Evolutionary conservation across 2,329 filamentous ascomycete species (phyloP), one percentile per base, ranked within the genome.

Genomic region (Scedosporium aurantiacum): DNA sequence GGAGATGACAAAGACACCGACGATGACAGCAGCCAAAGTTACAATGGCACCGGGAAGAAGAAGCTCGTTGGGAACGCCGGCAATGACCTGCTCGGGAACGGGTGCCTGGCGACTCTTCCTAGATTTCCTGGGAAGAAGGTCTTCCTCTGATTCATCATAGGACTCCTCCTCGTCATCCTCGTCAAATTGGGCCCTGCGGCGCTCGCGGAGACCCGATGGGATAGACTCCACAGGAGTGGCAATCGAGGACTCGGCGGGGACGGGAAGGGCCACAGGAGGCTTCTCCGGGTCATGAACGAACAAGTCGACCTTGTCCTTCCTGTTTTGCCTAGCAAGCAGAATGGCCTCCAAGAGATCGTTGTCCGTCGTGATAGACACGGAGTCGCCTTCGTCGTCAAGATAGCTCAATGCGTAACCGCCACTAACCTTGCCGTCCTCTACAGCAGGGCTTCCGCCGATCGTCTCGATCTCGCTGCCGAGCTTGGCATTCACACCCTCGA

Each of bases 291-390:
- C 89, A 72, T 99, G 94, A 12, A 97, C 92, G 68, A 96, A 97
- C 16, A 99, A 82, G 69, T 99, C 94, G 21, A 99, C 94, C 80
- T 99, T 99, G 67, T 97, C 94, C 55, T 85, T 86, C 67, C 80
- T 85, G 55, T 83, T 82, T 63, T 89, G 86, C 63, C 90, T 87
- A 4, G 93, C 90, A 28, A 97, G 82, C 21, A 87, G 80, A 66
- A 99, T 90, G 1, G 94, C 91, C 74, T 99, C 94, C 2, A 94
- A 76, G 50, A 99, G 82, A 71, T 99, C 94, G 66, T 93, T 88
- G 70, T 97, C 91, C 0, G 93, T 96, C 10, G 94, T 99, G 71
- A 99, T 96, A 47, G 92, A 96, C 16, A 99, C 91, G 0, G 90
- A 92, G 71, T 99, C 94, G 62, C 94, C 93, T 71, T 99, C 94